Percentiles rank a stretch among this genome's conserved stretches.
phyloP scores from a whole-genome alignment of 2,329 filamentous ascomycete genomes.

The Claviceps sp. region DNA sequence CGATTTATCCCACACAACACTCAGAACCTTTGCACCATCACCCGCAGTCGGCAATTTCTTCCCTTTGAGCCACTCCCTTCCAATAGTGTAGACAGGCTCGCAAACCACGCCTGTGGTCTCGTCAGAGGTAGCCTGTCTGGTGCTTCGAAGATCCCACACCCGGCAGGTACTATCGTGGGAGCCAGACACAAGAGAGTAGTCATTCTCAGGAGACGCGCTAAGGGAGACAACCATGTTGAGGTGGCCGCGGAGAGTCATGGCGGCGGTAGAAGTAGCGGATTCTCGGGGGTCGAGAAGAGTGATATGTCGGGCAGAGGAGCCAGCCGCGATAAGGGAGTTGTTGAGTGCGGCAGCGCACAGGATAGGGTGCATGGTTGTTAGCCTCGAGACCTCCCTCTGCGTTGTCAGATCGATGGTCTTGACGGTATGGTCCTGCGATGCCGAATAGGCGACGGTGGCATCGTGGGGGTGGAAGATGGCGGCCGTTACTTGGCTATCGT shows the following conservation, averaged over 20 bases:
- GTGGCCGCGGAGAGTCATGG: conserved; percentile 87
- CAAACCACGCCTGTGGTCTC: conserved; percentile 51
- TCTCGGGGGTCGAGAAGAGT: conserved; percentile 85
- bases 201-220: conserved; percentile 44
- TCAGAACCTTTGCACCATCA: conserved; percentile 82
- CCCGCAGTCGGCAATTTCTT: conserved; percentile 56
- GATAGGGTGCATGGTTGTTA: conserved; percentile 73
- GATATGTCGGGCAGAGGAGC: conserved; percentile 75
- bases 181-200: conserved; percentile 76
- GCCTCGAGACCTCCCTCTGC: conserved; percentile 60
- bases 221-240: conserved; percentile 54
- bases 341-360: conserved; percentile 65
- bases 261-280: conserved; percentile 60
- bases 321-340: conserved; percentile 52
- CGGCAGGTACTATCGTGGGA: conserved; percentile 85
- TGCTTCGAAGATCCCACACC: conserved; percentile 82
- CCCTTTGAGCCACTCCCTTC: conserved; percentile 56
- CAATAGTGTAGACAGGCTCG: conserved; percentile 63
- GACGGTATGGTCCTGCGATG: conserved; percentile 81
- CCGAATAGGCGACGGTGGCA: conserved; percentile 78
- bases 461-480: conserved; percentile 78
- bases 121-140: conserved; percentile 43
- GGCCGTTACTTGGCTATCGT: conserved; percentile 63
- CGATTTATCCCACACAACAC: conserved; percentile 70
- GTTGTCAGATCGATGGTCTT: conserved; percentile 87